Conservation (phyloP, 2,329 filamentous ascomycete species). For the Penicillium sp. region DNA sequence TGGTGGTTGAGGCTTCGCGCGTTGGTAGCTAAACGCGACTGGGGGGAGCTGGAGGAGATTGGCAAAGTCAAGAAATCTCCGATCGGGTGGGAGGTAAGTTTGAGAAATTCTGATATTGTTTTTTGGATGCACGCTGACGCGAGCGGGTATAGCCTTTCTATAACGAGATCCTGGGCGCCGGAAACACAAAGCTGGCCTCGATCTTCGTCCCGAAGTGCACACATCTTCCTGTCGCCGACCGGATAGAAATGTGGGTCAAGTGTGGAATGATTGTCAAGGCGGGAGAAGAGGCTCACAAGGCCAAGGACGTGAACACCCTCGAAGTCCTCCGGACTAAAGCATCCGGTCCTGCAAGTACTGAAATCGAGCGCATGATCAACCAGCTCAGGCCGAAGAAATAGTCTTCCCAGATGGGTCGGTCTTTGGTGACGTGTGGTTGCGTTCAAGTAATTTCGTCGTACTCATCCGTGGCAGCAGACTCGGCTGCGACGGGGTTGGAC, state of each 20-base stretch:
- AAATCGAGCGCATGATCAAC: constrained; percentile 80
- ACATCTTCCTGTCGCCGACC: constrained; percentile 68
- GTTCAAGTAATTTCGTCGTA: constrained; percentile 54
- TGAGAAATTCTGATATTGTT: constrained; percentile 15
- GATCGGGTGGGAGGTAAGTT: constrained; percentile 90
- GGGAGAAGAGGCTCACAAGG: constrained; percentile 85
- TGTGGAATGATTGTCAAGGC: constrained; percentile 89
- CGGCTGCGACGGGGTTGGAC: constrained; percentile 32
- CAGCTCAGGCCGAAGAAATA: constrained; percentile 56
- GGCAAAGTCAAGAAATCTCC: constrained; percentile 77
- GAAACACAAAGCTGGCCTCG: constrained; percentile 84
- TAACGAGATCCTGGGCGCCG: constrained; percentile 84
- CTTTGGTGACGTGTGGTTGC: constrained; percentile 10
- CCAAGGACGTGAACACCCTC: constrained; percentile 78
- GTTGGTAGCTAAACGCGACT: constrained; percentile 86
- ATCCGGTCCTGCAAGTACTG: constrained; percentile 70
- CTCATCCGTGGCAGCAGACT: constrained; percentile 42
- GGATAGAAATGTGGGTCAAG: constrained; percentile 93
- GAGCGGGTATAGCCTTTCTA: constrained; percentile 78
- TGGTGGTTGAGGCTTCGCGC: constrained; percentile 89
- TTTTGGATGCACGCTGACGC: constrained; percentile 37
- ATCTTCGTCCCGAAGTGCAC: constrained; percentile 89
- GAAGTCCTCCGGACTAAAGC: constrained; percentile 76
- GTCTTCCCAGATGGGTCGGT: constrained; percentile 27
- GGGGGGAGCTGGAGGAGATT: constrained; percentile 89